These are phyloP conservation scores for Eucalyptus cloeziana DNA, from an alignment of 345 rosid species.

Conservation along the genomic window DNA sequence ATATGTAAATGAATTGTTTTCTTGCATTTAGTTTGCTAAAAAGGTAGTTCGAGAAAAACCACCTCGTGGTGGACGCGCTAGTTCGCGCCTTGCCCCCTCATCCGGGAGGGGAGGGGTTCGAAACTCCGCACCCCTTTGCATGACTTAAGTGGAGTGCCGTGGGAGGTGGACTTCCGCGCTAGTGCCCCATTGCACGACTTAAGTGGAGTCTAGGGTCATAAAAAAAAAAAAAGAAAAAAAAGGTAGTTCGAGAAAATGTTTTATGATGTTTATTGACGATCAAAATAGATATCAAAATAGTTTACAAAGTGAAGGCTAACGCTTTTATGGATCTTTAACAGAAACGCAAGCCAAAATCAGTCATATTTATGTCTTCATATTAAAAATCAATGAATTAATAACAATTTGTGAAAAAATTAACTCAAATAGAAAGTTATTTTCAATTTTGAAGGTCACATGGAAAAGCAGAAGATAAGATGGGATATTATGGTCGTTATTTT, in stretches of 20 bases:
- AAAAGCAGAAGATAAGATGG: not conserved
- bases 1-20: not conserved
- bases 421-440: not conserved
- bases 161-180: too few relatives aligned
- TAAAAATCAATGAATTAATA: not conserved
- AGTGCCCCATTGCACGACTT: too few relatives aligned
- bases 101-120: too few relatives aligned
- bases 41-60: not conserved
- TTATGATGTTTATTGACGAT: not conserved
- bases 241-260: not conserved
- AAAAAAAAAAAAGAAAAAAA: not conserved
- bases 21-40: not conserved
- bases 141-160: too few relatives aligned
- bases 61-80: too few relatives aligned
- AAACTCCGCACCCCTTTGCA: too few relatives aligned
- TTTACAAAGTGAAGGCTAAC: not conserved
- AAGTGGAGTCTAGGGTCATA: too few relatives aligned
- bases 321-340: not conserved
- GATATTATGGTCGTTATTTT: not conserved
- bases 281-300: not conserved
- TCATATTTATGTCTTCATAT: not conserved
- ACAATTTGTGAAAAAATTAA: not conserved
- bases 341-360: not conserved
- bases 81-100: too few relatives aligned
- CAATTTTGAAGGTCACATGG: not conserved